Base-by-base conservation (phyloP, 257 asterid species). In the Plantago major region DNA sequence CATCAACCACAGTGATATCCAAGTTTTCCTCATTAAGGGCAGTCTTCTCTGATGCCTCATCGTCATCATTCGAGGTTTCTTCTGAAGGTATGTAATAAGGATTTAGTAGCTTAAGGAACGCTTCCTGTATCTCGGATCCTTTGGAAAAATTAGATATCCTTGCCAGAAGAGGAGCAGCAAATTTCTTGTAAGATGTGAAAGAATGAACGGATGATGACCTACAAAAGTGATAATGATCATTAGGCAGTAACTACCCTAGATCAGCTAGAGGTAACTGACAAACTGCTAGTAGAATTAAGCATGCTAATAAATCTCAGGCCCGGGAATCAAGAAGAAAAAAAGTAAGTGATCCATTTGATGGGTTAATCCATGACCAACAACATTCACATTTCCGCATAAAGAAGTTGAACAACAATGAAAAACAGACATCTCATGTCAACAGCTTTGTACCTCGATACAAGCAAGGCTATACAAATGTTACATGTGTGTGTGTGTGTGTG, bases 81-180 rank as follows among this genome's bases (percentile, higher is more conserved):
- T 72, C 81, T 50, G 0, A 26, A 50, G 86, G 72, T 65, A 66
- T 68, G 55, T 71, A 46, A 61, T 78, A 80, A 18, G 95, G 88
- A 38, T 45, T 69, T 57, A 87, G 67, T 68, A 84, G 72, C 73
- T 70, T 76, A 22, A 78, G 74, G 71, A 78, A 87, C 71, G 67
- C 81, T 69, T 70, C 71, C 17, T 66, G 73, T 65, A 84, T 67
- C 69, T 76, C 81, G 12, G 77, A 79, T 40, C 85, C 95, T 63
- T 68, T 73, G 11, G 82, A 79, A 68, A 74, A 64, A 71, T 71
- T 75, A 67, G 83, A 67, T 37, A 87, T 70, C 76, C 81, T 80
- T 33, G 87, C 67, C 47, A 84, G 69, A 19, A 84, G 83, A 62
- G 95, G 95, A 72, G 79, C 55, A 66, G 85, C 93, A 62, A 87